phyloP scores from a whole-genome alignment of 1,284 basidiomycete genomes.

The Cryptococcus sp. region DNA sequence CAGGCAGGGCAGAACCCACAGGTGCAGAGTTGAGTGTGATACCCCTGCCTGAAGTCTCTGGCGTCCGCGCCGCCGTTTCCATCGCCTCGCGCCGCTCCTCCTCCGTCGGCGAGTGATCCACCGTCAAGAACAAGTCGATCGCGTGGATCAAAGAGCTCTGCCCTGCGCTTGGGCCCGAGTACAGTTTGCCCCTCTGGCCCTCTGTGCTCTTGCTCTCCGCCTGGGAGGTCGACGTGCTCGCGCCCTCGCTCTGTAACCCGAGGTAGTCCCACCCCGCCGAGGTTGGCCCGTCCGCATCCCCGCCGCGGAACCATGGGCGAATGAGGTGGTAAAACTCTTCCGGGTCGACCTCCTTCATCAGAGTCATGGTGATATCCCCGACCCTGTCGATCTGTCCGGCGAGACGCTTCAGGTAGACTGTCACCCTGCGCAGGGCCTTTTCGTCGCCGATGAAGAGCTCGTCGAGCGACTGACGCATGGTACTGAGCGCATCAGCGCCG shows the following conservation, averaged over 20 bases:
- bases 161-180: conserved; percentile 84
- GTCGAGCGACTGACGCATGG: conserved; percentile 87
- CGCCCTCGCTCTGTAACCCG: conserved; percentile 62
- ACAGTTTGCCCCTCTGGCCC: conserved; percentile 52
- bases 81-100: conserved; percentile 21
- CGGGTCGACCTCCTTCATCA: conserved; percentile 73
- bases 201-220: conserved; percentile 13
- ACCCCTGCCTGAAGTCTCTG: neutral
- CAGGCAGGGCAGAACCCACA: conserved; percentile 18
- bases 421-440: conserved; percentile 69
- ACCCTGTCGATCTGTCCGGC: conserved; percentile 66
- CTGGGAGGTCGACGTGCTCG: conserved; percentile 17
- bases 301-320: conserved; percentile 88
- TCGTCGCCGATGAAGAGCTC: conserved; percentile 85
- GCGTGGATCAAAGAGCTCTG: conserved; percentile 87
- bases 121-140: conserved; percentile 82
- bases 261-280: conserved; percentile 75
- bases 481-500: conserved; percentile 77
- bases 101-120: conserved; percentile 59
- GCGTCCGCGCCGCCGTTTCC: neutral
- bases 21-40: conserved; percentile 10
- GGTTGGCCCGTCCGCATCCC: conserved; percentile 62
- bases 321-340: conserved; percentile 77
- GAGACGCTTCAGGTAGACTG: conserved; percentile 66
- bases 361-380: conserved; percentile 59